Evolutionary conservation across 495 filamentous ascomycete genomes (phyloP).

Genomic region (Penicillium paradoxum): DNA sequence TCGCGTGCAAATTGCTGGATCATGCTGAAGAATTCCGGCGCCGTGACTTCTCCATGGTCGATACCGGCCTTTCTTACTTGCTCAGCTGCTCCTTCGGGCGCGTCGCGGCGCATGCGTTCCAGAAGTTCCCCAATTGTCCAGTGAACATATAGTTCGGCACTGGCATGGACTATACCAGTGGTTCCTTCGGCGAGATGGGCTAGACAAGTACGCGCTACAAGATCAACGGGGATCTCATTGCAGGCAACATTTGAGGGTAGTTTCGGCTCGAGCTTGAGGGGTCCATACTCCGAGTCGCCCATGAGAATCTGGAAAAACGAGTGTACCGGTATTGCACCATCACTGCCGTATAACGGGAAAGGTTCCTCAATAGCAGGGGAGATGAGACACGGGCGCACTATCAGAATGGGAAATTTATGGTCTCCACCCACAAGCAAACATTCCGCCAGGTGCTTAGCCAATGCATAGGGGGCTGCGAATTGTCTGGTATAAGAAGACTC

Average conservation of each 20-base stretch:
- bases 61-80: background rate
- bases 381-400: slow-evolving; percentile 16
- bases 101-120: background rate
- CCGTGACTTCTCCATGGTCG: background rate
- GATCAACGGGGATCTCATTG: slow-evolving; percentile 20
- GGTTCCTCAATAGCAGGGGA: slow-evolving; percentile 21
- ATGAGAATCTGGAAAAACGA: background rate
- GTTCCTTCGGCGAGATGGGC: slow-evolving; percentile 9
- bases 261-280: background rate
- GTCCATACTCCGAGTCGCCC: background rate
- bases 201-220: slow-evolving; percentile 11
- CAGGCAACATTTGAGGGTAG: background rate
- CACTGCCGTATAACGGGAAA: slow-evolving; percentile 14
- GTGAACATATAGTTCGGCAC: slow-evolving; percentile 1
- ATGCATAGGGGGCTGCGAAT: slow-evolving; percentile 15
- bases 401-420: slow-evolving; percentile 4
- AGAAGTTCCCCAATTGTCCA: background rate
- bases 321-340: slow-evolving; percentile 5
- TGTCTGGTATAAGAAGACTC: slow-evolving; percentile 1
- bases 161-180: slow-evolving; percentile 14
- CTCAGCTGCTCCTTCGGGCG: background rate
- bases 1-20: slow-evolving; percentile 1
- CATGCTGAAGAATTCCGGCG: slow-evolving; percentile 2
- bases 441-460: slow-evolving; percentile 22
- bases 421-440: slow-evolving; percentile 3